phyloP scores from a whole-genome alignment of 1,139 yeast genomes.

The Diutina catenulata region DNA sequence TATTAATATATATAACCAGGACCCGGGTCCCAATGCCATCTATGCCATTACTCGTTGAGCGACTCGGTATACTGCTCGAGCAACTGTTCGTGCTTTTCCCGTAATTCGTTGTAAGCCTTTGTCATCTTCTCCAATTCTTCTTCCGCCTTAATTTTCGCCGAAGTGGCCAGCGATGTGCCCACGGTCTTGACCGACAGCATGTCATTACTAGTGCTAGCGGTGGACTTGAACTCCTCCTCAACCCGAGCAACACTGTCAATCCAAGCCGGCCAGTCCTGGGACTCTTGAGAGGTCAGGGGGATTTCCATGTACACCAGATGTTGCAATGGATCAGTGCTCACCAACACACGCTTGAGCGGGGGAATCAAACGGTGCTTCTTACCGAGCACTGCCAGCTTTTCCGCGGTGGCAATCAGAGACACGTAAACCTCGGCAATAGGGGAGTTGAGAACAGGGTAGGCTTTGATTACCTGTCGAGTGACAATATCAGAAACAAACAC shows the following conservation, averaged over 20 bases:
- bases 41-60: conserved; percentile 9
- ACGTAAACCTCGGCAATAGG: conserved; percentile 18
- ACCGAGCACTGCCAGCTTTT: conserved; percentile 15
- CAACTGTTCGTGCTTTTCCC: conserved; percentile 50
- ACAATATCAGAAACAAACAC: conserved; percentile 61
- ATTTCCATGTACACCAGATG: conserved; percentile 44
- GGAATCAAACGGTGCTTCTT: conserved; percentile 38
- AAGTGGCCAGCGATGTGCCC: no score
- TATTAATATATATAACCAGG: no score
- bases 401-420: conserved; percentile 6
- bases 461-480: conserved; percentile 65
- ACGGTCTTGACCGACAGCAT: no score
- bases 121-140: conserved; percentile 38
- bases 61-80: conserved; percentile 39
- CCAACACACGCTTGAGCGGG: conserved; percentile 46
- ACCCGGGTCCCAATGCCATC: neutral
- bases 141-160: conserved; percentile 16
- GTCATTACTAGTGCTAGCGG: no score
- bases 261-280: neutral
- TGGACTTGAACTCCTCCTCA: conserved; percentile 3
- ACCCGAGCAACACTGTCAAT: neutral
- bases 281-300: neutral
- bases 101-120: conserved; percentile 46
- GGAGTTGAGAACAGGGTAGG: conserved; percentile 43
- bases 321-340: conserved; percentile 27